phyloP scores from a whole-genome alignment of 805 yeast genomes.

The Wickerhamomyces mucosus region DNA sequence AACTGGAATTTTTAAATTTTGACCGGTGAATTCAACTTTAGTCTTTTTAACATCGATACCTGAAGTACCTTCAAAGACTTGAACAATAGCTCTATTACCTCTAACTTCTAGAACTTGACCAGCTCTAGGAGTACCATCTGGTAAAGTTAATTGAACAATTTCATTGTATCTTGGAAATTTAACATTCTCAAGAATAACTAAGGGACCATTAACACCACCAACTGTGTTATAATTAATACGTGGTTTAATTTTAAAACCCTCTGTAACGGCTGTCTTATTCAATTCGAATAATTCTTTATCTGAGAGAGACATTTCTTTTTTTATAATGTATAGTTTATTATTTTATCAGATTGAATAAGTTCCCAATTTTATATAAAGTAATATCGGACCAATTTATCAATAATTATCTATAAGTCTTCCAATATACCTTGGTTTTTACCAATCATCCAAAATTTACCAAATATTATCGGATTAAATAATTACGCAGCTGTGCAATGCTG shows the following conservation, averaged over 20 bases:
- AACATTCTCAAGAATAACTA: slow-evolving; percentile 82
- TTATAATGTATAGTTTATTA: no score
- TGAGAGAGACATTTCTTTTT: slow-evolving; percentile 16
- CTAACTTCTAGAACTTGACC: slow-evolving; percentile 98
- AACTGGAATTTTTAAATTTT: slow-evolving; percentile 85
- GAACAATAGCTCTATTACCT: slow-evolving; percentile 95
- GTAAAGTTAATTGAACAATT: slow-evolving; percentile 92
- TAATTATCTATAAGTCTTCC: no score
- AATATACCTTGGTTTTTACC: no score
- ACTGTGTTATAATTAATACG: slow-evolving; percentile 92
- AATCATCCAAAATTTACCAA: no score
- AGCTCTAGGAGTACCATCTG: slow-evolving; percentile 90
- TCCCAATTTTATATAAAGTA: no score
- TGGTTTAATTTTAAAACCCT: slow-evolving; percentile 87
- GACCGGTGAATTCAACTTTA: slow-evolving; percentile 93
- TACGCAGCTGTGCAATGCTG: no score
- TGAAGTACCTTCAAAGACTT: slow-evolving; percentile 98
- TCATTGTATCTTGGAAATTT: slow-evolving; percentile 89
- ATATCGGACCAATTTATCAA: no score
- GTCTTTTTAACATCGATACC: slow-evolving; percentile 99
- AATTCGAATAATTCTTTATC: slow-evolving; percentile 47
- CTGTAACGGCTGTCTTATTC: slow-evolving; percentile 86
- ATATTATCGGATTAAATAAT: no score
- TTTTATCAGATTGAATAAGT: slow-evolving; percentile 1
- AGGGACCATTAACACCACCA: slow-evolving; percentile 97